Percentiles rank a stretch among this genome's conserved stretches.
These are phyloP conservation scores for Botrytis fragariae DNA, from an alignment of 2,329 filamentous ascomycete species.

Conservation along the genomic window DNA sequence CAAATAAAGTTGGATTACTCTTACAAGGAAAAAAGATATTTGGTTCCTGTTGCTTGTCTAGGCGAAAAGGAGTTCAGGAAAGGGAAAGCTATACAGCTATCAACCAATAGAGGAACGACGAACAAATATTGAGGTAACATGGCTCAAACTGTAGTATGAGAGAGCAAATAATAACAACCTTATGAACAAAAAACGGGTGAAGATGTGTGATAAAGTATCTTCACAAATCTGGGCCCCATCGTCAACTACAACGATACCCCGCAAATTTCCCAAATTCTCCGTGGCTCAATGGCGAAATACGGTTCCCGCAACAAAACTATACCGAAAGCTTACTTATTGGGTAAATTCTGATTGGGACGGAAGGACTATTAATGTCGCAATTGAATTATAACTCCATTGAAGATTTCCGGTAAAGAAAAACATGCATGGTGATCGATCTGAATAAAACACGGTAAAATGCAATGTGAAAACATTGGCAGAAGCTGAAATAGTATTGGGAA, in stretches of 20 bases:
- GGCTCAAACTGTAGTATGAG: not conserved
- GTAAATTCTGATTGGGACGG: slow-evolving; percentile 12
- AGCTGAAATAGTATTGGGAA: not conserved
- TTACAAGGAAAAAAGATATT: slow-evolving; percentile 8
- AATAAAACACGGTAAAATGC: not conserved
- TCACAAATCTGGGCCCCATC: not conserved
- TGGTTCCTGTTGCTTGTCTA: not conserved
- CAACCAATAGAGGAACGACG: not conserved
- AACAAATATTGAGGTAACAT: not conserved
- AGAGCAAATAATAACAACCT: not conserved
- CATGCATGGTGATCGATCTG: not conserved
- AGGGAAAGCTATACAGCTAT: not conserved
- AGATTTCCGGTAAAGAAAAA: not conserved
- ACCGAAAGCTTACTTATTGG: not conserved
- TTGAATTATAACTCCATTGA: not conserved
- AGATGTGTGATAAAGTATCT: not conserved
- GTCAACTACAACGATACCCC: not conserved
- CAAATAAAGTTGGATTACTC: not conserved
- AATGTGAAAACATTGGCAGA: not conserved
- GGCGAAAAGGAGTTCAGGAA: not conserved
- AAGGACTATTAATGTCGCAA: not conserved
- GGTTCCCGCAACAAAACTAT: not conserved
- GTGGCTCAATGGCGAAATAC: not conserved
- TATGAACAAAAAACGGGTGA: not conserved
- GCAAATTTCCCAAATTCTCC: not conserved